Base-by-base conservation (phyloP, 2,329 filamentous ascomycete species). In the Helminthosporium solani region DNA sequence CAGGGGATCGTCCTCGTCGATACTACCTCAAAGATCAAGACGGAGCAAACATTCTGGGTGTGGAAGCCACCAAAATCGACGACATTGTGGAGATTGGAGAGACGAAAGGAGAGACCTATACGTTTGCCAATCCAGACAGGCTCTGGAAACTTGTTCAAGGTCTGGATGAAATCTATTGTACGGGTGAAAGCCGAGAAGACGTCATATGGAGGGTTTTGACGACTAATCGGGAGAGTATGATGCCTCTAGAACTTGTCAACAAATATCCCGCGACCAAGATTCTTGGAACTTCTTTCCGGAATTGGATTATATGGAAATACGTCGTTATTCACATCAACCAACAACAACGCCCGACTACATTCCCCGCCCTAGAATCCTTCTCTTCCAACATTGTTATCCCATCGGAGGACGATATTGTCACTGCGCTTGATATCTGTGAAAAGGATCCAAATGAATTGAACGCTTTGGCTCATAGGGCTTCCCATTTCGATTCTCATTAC, bases 291-390 rank as follows among this genome's bases (percentile, higher is more conserved):
- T 50, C 52, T 0, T 57, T 57, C 34, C 46, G 40, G 14, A 36
- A 45, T 14, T 58, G 52, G 53, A 40, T 57, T 14, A 27, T 50
- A 7, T 54, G 53, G 50, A 46, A 50, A 25, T 52, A 50, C 20
- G 44, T 43, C 6, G 9, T 40, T 2, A 39, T 50, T 9, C 9
- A 25, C 21, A 47, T 19, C 35, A 31, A 8, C 38, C 38, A 11
- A 21, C 31, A 5, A 40, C 28, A 12, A 3, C 35, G 38, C 27
- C 33, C 43, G 12, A 18, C 16, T 21, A 3, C 30, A 15, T 18
- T 36, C 12, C 16, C 28, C 14, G 16, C 33, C 28, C 12, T 23
- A n/a, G 15, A 23, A 9, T 46, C 36, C 3, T 7, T 27, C 3
- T 7, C 31, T 5, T 20, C 5, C 2, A n/a, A 35, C 9, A 33